Base-by-base conservation (phyloP, 495 filamentous ascomycete genomes). In the Pseudoneurospora amorphoporcata region DNA sequence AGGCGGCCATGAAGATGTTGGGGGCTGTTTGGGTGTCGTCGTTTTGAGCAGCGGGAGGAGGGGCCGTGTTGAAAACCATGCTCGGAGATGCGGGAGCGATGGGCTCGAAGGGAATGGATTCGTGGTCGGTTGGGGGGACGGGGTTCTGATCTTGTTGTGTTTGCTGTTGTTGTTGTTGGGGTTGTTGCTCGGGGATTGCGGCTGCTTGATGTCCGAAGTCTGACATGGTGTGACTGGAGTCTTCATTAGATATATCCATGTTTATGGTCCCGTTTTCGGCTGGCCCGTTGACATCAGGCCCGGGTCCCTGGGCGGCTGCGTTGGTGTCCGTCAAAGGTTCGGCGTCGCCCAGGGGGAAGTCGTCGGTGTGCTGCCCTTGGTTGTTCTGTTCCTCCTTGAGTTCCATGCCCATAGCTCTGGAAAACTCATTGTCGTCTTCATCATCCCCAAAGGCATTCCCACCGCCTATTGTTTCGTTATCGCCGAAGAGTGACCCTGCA, bases 401-500 rank as follows among this genome's bases (percentile, higher is more conserved):
- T 4, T 68, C 72, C 73, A 91, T 91, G 47, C 89, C 89, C 79
- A 98, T 91, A 5, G 91, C 91, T 70, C 90, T 84, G 17, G 91
- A 90, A 77, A 97, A 95, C 71, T 94, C 93, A 78, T 96, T 92
- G 75, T 97, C 93, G 65, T 95, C 93, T 61, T 95, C 53, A 35
- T 61, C 92, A 29, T 88, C 89, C 0, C 86, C 89, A 76, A 92
- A 92, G 8, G 86, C 85, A 40, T 41, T 61, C 4, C 73, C 88
- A 4, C 85, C 89, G 32, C 85, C 86, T 69, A 87, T 88, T 42
- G 88, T 89, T 47, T 86, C 88, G 45, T 85, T 85, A 35, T 88
- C 87, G 3, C 86, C 86, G 75, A 89, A 89, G 14, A 89, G 80
- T 35, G 86, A 90, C 39, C 91, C 90, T 0, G 79, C 80, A 2